Evolutionary conservation across 768 basidiomycete species (phyloP).

Genomic region (Terana coerulea): DNA sequence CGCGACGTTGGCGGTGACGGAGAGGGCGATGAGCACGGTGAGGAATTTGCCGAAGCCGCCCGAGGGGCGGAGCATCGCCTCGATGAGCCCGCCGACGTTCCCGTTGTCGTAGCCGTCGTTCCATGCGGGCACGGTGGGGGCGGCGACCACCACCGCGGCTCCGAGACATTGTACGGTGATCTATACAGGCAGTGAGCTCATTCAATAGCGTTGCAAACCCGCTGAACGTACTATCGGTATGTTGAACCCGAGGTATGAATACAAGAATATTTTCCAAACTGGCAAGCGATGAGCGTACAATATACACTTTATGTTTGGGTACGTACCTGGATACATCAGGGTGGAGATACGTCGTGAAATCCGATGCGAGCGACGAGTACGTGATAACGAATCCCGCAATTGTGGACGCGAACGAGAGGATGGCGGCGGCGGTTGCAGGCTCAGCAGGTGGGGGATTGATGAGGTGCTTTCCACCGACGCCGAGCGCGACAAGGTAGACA

Average conservation of each 20-base stretch:
- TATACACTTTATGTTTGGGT: too few species aligned
- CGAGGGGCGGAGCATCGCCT: constrained; percentile 56
- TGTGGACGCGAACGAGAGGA: constrained; percentile 66
- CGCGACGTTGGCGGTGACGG: constrained; percentile 77
- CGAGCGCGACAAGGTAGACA: constrained; percentile 66
- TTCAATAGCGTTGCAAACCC: constrained; percentile 1
- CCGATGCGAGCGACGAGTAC: constrained; percentile 57
- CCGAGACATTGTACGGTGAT: constrained; percentile 53
- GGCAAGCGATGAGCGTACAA: neutral
- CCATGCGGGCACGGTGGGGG: constrained; percentile 55
- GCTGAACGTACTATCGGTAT: constrained; percentile 52
- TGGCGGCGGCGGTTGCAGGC: constrained; percentile 49
- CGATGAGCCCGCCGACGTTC: constrained; percentile 60
- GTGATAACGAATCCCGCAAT: constrained; percentile 73
- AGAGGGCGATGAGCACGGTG: constrained; percentile 68
- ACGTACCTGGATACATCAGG: constrained; percentile 54
- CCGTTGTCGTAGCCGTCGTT: constrained; percentile 45
- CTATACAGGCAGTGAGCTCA: constrained; percentile 17
- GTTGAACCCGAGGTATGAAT: constrained; percentile 62
- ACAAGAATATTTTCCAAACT: constrained; percentile 60
- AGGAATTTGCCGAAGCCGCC: constrained; percentile 70
- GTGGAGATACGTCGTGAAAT: constrained; percentile 71
- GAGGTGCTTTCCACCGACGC: constrained; percentile 71
- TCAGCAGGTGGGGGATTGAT: constrained; percentile 40
- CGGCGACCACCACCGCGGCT: constrained; percentile 60